These are phyloP conservation scores for Podaxis sp. DNA, from an alignment of 768 basidiomycete species.

Conservation along the genomic window DNA sequence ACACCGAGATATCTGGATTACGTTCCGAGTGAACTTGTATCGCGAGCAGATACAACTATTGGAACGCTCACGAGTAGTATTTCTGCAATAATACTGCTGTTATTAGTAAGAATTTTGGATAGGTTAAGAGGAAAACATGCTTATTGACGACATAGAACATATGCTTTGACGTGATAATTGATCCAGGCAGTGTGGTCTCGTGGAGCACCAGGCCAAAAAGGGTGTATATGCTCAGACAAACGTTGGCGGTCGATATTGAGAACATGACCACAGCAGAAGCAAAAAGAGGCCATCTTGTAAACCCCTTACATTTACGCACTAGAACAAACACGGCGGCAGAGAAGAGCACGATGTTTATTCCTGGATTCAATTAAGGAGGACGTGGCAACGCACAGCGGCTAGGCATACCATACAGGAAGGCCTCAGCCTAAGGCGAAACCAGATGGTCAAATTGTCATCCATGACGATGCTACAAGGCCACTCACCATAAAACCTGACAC, in stretches of 20 bases:
- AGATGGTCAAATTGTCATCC: background rate
- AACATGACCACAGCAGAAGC: constrained; percentile 33
- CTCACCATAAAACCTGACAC: background rate
- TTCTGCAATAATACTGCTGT: constrained; percentile 15
- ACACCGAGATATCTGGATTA: constrained; percentile 30
- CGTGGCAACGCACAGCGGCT: too few species aligned
- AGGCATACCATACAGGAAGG: constrained; percentile 2
- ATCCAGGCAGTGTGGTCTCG: constrained; percentile 16
- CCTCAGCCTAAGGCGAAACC: background rate
- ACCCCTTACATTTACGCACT: constrained; percentile 19
- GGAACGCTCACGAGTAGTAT: constrained; percentile 10
- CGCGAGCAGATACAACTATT: background rate
- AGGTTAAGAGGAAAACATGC: constrained; percentile 20
- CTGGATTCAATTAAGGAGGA: constrained; percentile 15
- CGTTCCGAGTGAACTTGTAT: background rate
- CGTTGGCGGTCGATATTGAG: constrained; percentile 30
- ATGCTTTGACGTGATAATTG: constrained; percentile 28
- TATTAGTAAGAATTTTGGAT: background rate
- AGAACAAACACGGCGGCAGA: constrained; percentile 32
- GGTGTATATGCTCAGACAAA: constrained; percentile 29
- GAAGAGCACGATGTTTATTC: constrained; percentile 37
- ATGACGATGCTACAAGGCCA: background rate
- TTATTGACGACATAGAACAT: constrained; percentile 37
- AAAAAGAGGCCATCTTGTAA: constrained; percentile 27
- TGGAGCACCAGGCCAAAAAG: constrained; percentile 23